Conservation (phyloP, 2,329 filamentous ascomycete genomes). For the Taxawa tesnikishii region DNA sequence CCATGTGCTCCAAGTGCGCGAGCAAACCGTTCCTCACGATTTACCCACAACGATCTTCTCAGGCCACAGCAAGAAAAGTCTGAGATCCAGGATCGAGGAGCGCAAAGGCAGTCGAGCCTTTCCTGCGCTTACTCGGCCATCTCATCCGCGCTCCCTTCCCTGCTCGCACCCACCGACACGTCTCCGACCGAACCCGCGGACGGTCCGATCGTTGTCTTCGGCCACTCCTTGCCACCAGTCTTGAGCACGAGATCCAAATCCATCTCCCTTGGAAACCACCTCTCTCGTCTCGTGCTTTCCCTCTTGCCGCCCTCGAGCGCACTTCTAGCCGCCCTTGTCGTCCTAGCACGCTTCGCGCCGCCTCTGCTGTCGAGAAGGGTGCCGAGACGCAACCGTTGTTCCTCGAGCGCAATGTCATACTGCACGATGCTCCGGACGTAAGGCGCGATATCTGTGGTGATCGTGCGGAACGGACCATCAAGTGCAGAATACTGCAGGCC, state of each 20-base stretch:
- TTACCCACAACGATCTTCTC: no score
- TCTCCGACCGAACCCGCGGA: no score
- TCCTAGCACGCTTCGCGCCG: slow-evolving; percentile 47
- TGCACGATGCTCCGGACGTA: slow-evolving; percentile 78
- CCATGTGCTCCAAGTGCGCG: no score
- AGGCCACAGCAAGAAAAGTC: no score
- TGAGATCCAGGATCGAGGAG: no score
- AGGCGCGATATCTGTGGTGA: slow-evolving; percentile 71
- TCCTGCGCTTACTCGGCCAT: no score
- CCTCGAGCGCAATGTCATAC: slow-evolving; percentile 59
- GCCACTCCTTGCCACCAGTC: slow-evolving; percentile 40
- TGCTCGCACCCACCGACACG: no score
- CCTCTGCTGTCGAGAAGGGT: slow-evolving; percentile 13
- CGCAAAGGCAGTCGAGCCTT: no score
- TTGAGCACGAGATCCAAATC: slow-evolving; percentile 50
- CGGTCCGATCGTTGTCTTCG: slow-evolving; percentile 9
- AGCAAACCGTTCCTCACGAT: no score
- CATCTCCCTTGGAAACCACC: slow-evolving; percentile 55
- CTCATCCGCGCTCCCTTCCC: no score
- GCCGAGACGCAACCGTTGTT: slow-evolving; percentile 50
- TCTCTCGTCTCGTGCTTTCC: slow-evolving; percentile 53
- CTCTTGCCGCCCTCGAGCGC: slow-evolving; percentile 63
- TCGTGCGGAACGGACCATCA: slow-evolving; percentile 54
- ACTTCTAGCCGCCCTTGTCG: slow-evolving; percentile 61
- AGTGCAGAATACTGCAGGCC: slow-evolving; percentile 59